Evolutionary conservation across 331 rosid species (phyloP).

Genomic region (Pyrus hybrid): DNA sequence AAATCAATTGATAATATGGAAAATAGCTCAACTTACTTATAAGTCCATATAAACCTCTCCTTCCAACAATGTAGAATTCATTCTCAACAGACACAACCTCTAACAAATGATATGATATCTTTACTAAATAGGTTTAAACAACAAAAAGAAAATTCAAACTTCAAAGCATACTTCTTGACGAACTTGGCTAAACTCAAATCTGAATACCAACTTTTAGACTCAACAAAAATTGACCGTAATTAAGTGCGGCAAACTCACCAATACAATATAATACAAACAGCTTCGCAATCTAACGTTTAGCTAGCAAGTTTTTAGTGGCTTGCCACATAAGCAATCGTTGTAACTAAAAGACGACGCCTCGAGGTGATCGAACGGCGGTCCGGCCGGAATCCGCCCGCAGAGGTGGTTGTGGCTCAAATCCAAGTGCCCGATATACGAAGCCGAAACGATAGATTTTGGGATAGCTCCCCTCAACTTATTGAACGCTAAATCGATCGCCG

Average conservation of each 20-base stretch:
- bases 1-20: too few relatives aligned
- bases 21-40: too few relatives aligned
- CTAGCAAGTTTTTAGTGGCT: conserved; percentile 68
- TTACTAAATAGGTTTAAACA: too few relatives aligned
- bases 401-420: conserved; percentile 92
- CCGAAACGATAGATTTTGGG: conserved; percentile 46
- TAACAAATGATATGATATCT: too few relatives aligned
- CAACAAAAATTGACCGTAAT: neutral
- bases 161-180: too few relatives aligned
- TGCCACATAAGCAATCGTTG: conserved; percentile 89
- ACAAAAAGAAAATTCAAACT: too few relatives aligned
- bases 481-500: conserved; percentile 58
- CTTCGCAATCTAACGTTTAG: neutral
- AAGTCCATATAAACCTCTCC: too few relatives aligned
- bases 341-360: conserved; percentile 71
- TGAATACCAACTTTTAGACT: neutral
- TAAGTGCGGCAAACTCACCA: neutral
- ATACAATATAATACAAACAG: neutral
- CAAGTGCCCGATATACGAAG: conserved; percentile 75
- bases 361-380: conserved; percentile 83
- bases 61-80: accelerated
- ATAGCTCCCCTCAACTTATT: conserved; percentile 52
- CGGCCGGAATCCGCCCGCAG: conserved; percentile 71
- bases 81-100: too few relatives aligned
- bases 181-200: too few relatives aligned